Evolutionary conservation across 345 rosid species (phyloP), one percentile per base, ranked within the genome.

Genomic region (Populus simonii): DNA sequence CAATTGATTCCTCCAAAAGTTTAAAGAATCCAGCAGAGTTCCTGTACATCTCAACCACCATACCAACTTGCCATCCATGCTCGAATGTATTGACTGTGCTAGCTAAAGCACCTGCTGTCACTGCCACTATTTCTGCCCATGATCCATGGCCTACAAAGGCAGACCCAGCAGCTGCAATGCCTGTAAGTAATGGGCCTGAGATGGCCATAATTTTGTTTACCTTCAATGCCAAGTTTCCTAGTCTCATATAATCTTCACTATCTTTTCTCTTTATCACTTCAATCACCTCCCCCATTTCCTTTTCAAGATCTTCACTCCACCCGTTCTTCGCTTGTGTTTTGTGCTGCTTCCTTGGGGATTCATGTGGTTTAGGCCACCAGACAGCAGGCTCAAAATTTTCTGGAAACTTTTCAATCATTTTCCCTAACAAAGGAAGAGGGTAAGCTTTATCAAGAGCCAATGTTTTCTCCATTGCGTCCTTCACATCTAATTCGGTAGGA

Each of bases 11-110:
- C 67, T 79, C 87, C 75, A 84, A 12, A 4, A 81, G 80, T 4
- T 38, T 12, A 36, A 89, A 83, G 81, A 78, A 84, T 13, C 90
- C 92, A 1, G 86, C 85, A 69, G 81, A 79, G 80, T 85, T 84
- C 62, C 89, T 83, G 74, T 89, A 89, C 88, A 89, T 87, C 76
- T 89, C 92, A 17, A 89, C 55, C 71, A 87, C 90, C 90, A 87
- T 89, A 7, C 92, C 92, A 1, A 89, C 85, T 75, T 89, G 92
- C 6, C 74, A 85, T 0, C 85, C 90, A 20, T 89, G 90, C 73
- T 89, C 90, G 1, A 87, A 71, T 3, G 82, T 72, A 61, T 84
- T 87, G 5, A 87, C 84, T 3, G 73, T 49, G 9, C 63, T 53
- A 12, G 88, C 86, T 68, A 87, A 41, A 13, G 87, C 85, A 1